Conservation (phyloP, 768 basidiomycete species). For the Cantharellus anzutake region DNA sequence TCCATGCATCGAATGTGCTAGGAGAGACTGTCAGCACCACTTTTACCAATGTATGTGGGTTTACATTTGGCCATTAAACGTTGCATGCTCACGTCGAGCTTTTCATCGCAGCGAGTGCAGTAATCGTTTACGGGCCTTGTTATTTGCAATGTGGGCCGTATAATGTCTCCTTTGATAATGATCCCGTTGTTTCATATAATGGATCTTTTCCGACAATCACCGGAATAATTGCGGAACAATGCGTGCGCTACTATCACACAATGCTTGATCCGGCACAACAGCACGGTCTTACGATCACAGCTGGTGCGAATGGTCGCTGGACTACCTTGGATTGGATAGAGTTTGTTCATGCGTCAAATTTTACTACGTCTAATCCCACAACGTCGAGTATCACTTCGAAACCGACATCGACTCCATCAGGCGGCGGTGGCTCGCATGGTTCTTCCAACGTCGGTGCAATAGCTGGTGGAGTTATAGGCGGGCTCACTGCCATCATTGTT, state of each 20-base stretch:
- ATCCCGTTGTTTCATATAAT: neutral
- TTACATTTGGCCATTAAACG: no score
- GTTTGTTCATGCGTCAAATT: no score
- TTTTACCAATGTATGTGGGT: no score
- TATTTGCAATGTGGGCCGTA: neutral
- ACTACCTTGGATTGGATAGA: no score
- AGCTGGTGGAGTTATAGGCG: constrained; percentile 3
- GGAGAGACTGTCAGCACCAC: no score
- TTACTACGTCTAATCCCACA: no score
- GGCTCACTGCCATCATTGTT: neutral
- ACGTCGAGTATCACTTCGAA: no score
- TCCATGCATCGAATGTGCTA: no score
- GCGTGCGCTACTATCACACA: neutral
- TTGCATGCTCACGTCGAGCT: no score
- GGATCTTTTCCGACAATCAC: neutral
- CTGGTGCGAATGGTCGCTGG: neutral
- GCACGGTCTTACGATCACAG: neutral
- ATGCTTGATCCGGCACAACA: neutral
- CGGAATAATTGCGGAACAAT: neutral
- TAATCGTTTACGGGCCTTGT: neutral
- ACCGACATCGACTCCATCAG: neutral
- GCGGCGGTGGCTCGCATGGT: neutral
- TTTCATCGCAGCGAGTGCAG: neutral
- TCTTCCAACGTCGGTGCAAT: constrained; percentile 1
- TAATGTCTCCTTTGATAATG: neutral